phyloP scores from a whole-genome alignment of 164 flowering plant genomes.

The Warburgia ugandensis region DNA sequence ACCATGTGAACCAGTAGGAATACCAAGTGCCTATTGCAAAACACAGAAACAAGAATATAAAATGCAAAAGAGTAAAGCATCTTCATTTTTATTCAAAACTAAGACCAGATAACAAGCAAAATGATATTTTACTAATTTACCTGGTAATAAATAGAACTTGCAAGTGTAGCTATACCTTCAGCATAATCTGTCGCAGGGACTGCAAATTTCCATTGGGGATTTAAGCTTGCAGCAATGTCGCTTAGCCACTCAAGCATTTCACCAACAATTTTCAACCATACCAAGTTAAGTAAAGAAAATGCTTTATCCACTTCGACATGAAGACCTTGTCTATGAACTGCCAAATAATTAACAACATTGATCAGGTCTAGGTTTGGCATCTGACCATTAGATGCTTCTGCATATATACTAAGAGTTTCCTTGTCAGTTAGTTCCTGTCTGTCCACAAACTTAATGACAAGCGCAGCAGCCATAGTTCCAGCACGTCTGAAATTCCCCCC shows the following conservation, averaged over 20 bases:
- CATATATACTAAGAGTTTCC: constrained; percentile 67
- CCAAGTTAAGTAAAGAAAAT: constrained; percentile 40
- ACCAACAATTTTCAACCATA: constrained; percentile 53
- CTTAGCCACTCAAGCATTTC: constrained; percentile 50
- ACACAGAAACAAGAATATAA: constrained; percentile 1
- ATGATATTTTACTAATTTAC: constrained; percentile 22
- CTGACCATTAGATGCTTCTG: constrained; percentile 98
- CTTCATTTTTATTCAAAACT: not conserved
- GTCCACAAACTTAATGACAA: constrained; percentile 68
- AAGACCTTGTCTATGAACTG: constrained; percentile 81
- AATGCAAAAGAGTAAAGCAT: not conserved
- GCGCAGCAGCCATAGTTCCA: constrained; percentile 98
- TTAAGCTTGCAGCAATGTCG: constrained; percentile 45
- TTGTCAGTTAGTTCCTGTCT: constrained; percentile 26
- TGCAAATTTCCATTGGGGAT: constrained; percentile 77
- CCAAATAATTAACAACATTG: constrained; percentile 78
- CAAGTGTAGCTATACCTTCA: constrained; percentile 80
- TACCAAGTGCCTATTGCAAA: constrained; percentile 65
- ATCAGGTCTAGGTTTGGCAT: constrained; percentile 98
- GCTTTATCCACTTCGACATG: constrained; percentile 61
- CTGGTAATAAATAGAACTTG: constrained; percentile 78
- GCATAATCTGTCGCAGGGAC: constrained; percentile 60
- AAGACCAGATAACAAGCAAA: not conserved
- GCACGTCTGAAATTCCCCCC: constrained; percentile 52
- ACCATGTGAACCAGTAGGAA: constrained; percentile 83